Evolutionary conservation across 1,284 basidiomycete species (phyloP).

Genomic region (Ganoderma meredithae): DNA sequence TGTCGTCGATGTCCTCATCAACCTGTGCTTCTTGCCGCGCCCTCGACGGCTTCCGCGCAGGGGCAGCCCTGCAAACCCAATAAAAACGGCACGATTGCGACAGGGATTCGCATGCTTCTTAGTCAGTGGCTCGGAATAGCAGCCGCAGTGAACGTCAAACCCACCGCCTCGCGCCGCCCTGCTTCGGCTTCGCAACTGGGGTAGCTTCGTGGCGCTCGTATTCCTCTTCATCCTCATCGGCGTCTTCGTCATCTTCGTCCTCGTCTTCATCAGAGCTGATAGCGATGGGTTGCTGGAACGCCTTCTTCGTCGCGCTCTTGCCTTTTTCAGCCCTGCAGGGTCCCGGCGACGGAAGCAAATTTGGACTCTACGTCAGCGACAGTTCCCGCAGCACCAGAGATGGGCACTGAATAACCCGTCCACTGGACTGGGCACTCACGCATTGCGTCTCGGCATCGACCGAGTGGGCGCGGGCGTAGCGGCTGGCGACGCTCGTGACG

Average conservation of each 20-base stretch:
- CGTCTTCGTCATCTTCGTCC: conserved; percentile 48
- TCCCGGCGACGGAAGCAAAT: not conserved
- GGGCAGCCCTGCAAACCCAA: conserved; percentile 14
- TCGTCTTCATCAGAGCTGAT: conserved; percentile 34
- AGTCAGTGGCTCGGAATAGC: conserved; percentile 1
- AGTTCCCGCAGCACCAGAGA: not conserved
- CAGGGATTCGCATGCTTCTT: not conserved
- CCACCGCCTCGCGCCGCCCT: conserved; percentile 19
- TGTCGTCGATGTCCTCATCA: conserved; percentile 34
- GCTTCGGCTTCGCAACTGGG: conserved; percentile 37
- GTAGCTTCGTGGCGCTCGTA: conserved; percentile 41
- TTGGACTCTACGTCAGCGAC: not conserved
- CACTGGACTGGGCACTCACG: conserved; percentile 40
- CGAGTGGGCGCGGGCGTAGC: conserved; percentile 40
- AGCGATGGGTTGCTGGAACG: conserved; percentile 26
- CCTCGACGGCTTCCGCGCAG: conserved; percentile 7
- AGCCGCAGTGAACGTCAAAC: not conserved
- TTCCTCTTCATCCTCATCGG: conserved; percentile 40
- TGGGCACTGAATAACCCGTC: not conserved
- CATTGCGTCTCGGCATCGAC: conserved; percentile 45
- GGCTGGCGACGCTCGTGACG: conserved; percentile 34
- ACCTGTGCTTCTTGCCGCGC: conserved; percentile 26
- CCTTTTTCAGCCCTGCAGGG: conserved; percentile 35
- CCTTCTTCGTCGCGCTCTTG: conserved; percentile 38
- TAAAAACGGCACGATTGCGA: not conserved